Conservation (phyloP, 2,329 filamentous ascomycete species). For the Sphaerulina populicola region DNA sequence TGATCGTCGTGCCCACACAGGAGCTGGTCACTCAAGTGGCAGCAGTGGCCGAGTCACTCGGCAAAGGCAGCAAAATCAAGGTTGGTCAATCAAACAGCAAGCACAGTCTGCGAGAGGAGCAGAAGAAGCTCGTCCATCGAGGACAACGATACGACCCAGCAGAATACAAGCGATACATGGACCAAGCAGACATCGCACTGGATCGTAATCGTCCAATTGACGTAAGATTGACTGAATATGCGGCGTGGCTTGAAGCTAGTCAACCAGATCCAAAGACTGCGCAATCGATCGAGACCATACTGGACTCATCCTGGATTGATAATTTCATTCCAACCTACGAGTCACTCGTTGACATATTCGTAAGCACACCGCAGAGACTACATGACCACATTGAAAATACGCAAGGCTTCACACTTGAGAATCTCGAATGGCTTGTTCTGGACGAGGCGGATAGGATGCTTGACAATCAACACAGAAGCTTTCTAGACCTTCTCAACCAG, state of each 20-base stretch:
- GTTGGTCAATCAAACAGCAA: constrained; percentile 78
- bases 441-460: constrained; percentile 91
- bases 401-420: constrained; percentile 66
- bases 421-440: constrained; percentile 79
- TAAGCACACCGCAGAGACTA: constrained; percentile 83
- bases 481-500: constrained; percentile 23
- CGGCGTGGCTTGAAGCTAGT: constrained; percentile 20
- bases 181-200: constrained; percentile 33
- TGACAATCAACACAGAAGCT: constrained; percentile 50
- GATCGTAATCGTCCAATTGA: constrained; percentile 27
- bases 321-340: constrained; percentile 50
- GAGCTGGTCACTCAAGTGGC: constrained; percentile 67
- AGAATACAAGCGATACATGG: constrained; percentile 44
- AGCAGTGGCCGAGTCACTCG: constrained; percentile 63
- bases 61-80: constrained; percentile 61
- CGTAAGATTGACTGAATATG: constrained; percentile 32
- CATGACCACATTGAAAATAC: constrained; percentile 86
- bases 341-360: constrained; percentile 76
- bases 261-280: constrained; percentile 18
- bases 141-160: constrained; percentile 55
- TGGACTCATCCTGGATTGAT: constrained; percentile 14
- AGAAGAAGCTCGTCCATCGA: constrained; percentile 53
- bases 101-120: constrained; percentile 61
- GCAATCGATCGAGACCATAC: constrained; percentile 25
- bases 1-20: constrained; percentile 84